These are phyloP conservation scores for Thalia dealbata DNA, from an alignment of 176 grass and related monocot genomes.

Conservation along the genomic window DNA sequence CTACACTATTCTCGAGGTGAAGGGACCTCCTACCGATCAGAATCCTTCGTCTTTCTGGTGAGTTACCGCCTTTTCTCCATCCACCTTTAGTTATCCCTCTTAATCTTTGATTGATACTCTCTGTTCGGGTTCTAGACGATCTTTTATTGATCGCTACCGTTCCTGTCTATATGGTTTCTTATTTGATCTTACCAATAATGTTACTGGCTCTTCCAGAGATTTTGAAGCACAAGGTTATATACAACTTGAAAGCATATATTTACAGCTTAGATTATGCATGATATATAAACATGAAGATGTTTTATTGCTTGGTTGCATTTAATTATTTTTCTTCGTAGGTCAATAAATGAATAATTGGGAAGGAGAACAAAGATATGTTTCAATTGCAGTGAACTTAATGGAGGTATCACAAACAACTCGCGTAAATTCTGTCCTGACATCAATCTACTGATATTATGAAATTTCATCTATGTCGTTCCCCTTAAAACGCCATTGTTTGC, in stretches of 20 bases:
- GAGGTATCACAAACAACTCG: too few species aligned
- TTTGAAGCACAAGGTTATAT: not conserved
- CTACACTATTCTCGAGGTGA: constrained; percentile 32
- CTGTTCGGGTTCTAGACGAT: not conserved
- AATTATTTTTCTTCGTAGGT: not conserved
- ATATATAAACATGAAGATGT: not conserved
- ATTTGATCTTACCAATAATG: constrained; percentile 1
- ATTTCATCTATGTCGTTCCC: not conserved
- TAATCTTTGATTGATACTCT: not conserved
- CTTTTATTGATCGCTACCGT: not conserved
- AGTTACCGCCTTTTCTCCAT: not conserved
- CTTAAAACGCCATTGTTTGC: not conserved
- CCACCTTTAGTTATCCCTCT: not conserved
- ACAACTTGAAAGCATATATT: not conserved
- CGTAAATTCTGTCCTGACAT: not conserved
- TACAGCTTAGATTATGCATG: not conserved
- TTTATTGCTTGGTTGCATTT: not conserved
- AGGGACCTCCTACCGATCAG: not conserved
- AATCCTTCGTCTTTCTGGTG: not conserved
- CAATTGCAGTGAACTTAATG: not conserved
- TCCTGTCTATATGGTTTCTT: not conserved
- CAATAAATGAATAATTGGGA: not conserved
- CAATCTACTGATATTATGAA: not conserved
- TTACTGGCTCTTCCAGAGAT: not conserved
- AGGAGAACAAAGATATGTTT: not conserved